Base-by-base conservation (phyloP, 2,329 filamentous ascomycete species). In the Talaromyces sp. region DNA sequence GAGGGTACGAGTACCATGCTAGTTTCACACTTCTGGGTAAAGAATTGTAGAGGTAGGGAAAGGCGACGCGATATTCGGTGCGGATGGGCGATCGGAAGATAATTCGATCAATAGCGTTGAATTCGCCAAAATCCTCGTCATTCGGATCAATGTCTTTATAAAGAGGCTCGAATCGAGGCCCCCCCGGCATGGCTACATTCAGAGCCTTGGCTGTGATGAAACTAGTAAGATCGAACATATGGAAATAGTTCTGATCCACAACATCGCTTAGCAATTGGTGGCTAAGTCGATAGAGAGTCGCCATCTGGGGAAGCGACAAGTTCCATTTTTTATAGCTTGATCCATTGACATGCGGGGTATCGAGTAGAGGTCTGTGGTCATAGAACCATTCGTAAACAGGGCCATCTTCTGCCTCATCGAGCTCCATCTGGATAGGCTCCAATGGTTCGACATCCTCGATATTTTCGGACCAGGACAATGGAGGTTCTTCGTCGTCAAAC, bases 141-240 rank as follows among this genome's bases (percentile, higher is more conserved):
- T 99, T 99, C 1, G 95, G 95, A 74, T 99, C 93, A 63, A 99
- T 93, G 69, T 99, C 95, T 78, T 99, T 99, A 82, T 97, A 99
- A 21, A 99, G 76, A 26, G 95, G 95, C 76, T 99, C 95, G 65
- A 99, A 99, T 31, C 95, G 88, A 63, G 95, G 95, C 10, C 95
- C 96, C 72, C 95, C 95, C n/a, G 95, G 95, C 58, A 99, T 91
- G 10, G 96, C 93, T 57, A 99, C 93, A 68, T 99, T 99, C 50
- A 99, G 81, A 0, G 95, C 95, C 77, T 99, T 99, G 35, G 95
- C 93, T 26, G 95, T 97, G 67, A 96, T 84, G 73, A 99, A 96
- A 69, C 91, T 95, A 75, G 96, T 91, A 56, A 96, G 81, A 64
- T 99, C 95, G 71, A 99, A 99, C 73, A 99, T 91, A 73, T 98